Evolutionary conservation across 345 rosid genomes (phyloP).

Genomic region (Populus alba): DNA sequence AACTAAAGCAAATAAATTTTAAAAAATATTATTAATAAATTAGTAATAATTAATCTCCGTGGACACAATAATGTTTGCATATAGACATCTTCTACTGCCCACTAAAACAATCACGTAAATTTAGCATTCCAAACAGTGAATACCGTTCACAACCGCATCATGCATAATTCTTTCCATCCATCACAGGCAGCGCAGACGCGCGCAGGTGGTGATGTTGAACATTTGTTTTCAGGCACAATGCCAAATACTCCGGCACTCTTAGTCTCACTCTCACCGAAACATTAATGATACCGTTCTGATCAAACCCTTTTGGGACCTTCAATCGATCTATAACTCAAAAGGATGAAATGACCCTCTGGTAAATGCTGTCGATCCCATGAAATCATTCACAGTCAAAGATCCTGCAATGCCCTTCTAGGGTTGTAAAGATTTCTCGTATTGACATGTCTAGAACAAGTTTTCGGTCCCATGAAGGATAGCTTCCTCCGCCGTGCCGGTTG

Average conservation of each 20-base stretch:
- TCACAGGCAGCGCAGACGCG: neutral
- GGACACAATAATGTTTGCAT: too few relatives aligned
- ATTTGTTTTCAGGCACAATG: neutral
- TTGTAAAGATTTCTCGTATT: neutral
- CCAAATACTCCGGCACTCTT: neutral
- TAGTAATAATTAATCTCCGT: too few relatives aligned
- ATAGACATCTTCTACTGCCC: too few relatives aligned
- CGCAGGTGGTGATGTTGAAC: neutral
- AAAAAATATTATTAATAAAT: too few relatives aligned
- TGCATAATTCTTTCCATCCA: neutral
- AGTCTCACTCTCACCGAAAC: conserved; percentile 10
- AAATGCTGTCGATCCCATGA: conserved; percentile 10
- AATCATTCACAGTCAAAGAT: conserved; percentile 23
- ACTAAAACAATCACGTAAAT: neutral
- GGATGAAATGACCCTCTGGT: conserved; percentile 18
- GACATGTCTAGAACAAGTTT: conserved; percentile 14
- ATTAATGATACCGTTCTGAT: conserved; percentile 24
- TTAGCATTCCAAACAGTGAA: neutral
- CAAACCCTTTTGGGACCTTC: conserved; percentile 4
- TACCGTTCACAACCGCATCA: neutral
- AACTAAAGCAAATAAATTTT: neutral
- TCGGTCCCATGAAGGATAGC: conserved; percentile 22
- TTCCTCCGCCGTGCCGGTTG: conserved; percentile 9
- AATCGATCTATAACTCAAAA: conserved; percentile 30
- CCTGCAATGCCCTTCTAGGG: conserved; percentile 19